phyloP scores from a whole-genome alignment of 306 rosid species.

The Argentina anserina region DNA sequence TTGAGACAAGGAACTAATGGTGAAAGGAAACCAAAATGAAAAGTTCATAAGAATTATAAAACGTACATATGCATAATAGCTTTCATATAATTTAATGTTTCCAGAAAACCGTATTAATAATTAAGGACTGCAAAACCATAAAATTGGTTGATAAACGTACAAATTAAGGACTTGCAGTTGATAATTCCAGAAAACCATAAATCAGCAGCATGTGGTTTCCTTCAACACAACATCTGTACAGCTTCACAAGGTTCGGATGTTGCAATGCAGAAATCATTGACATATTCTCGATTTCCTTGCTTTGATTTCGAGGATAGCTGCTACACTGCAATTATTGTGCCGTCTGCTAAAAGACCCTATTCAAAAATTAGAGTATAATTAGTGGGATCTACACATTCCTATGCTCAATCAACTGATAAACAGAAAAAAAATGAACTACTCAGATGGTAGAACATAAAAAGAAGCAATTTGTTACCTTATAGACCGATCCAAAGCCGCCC shows the following conservation, averaged over 20 bases:
- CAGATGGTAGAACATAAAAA: slow-evolving; percentile 9
- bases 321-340: slow-evolving; percentile 82
- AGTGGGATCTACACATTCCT: neutral
- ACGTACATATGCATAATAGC: neutral
- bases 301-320: slow-evolving; percentile 88
- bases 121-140: too few relatives aligned
- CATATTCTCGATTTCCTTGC: slow-evolving; percentile 96
- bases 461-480: slow-evolving; percentile 56
- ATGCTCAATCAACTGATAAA: neutral
- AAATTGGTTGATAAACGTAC: too few relatives aligned
- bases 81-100: neutral
- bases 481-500: slow-evolving; percentile 94
- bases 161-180: slow-evolving; percentile 38
- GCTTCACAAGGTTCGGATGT: slow-evolving; percentile 95
- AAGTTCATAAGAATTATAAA: neutral
- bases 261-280: slow-evolving; percentile 86
- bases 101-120: too few relatives aligned
- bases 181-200: slow-evolving; percentile 45
- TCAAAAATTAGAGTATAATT: slow-evolving; percentile 21
- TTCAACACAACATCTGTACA: slow-evolving; percentile 86
- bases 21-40: neutral
- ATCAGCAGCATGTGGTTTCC: slow-evolving; percentile 78
- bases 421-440: slow-evolving; percentile 2
- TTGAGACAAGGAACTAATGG: neutral
- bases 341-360: slow-evolving; percentile 83